Conservation (phyloP, 352 stramenopile genomes). For the Phytophthora nicotianae region DNA sequence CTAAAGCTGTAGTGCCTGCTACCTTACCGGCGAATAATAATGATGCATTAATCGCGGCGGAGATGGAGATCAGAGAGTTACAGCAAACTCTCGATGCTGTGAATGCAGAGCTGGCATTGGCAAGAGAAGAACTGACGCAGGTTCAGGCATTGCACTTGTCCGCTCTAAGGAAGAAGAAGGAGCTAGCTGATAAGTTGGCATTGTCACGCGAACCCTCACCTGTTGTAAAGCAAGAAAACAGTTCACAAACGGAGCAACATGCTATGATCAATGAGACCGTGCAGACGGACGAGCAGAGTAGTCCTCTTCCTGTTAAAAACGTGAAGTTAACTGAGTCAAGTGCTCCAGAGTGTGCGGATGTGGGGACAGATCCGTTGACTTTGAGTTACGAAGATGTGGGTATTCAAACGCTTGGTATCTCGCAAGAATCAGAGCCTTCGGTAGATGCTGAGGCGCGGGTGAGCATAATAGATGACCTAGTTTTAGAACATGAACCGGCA, state of each 20-base stretch:
- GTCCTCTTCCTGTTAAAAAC: not conserved
- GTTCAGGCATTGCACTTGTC: conserved; percentile 47
- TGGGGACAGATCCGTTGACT: conserved; percentile 25
- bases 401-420: conserved; percentile 24
- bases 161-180: conserved; percentile 55
- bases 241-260: conserved; percentile 21
- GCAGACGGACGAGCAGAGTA: conserved; percentile 23
- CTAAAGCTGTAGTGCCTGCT: not conserved
- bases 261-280: conserved; percentile 2
- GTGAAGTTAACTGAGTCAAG: not conserved
- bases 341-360: conserved; percentile 13
- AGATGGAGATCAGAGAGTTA: conserved; percentile 47
- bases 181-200: conserved; percentile 41
- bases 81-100: conserved; percentile 47
- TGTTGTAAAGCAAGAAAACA: conserved; percentile 9
- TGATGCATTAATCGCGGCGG: conserved; percentile 14
- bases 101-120: conserved; percentile 44
- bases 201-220: conserved; percentile 15
- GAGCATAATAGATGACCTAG: not conserved
- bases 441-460: conserved; percentile 18
- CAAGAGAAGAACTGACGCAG: conserved; percentile 52
- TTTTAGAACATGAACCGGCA: not conserved
- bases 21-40: conserved; percentile 5
- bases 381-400: conserved; percentile 19
- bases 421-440: conserved; percentile 1